Evolutionary conservation across 2,329 filamentous ascomycete species (phyloP).

Genomic region (Botrytis elliptica): DNA sequence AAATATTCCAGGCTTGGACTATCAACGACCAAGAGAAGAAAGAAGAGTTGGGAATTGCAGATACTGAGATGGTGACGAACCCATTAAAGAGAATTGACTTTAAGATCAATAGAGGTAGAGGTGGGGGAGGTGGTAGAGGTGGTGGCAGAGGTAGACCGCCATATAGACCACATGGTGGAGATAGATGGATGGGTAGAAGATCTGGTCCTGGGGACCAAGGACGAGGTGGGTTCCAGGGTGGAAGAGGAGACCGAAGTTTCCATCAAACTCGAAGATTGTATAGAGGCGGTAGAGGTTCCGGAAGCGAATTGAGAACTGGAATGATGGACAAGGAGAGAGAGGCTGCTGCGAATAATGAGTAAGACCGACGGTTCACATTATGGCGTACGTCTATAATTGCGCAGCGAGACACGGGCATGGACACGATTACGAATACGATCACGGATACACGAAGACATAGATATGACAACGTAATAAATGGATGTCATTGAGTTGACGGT

Average conservation of each 20-base stretch:
- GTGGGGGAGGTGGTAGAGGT: constrained; percentile 19
- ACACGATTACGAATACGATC: background rate
- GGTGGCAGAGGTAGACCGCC: constrained; percentile 15
- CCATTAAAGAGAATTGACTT: constrained; percentile 67
- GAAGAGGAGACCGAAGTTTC: constrained; percentile 16
- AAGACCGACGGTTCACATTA: background rate
- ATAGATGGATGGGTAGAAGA: constrained; percentile 17
- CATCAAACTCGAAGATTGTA: constrained; percentile 18
- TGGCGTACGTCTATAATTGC: constrained; percentile 3
- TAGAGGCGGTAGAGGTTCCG: constrained; percentile 22
- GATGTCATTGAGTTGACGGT: background rate
- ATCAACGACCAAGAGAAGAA: constrained; percentile 56
- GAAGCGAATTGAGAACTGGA: constrained; percentile 19
- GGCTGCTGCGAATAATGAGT: background rate
- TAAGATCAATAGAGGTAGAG: constrained; percentile 44
- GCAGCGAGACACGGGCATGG: background rate
- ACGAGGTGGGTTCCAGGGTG: constrained; percentile 14
- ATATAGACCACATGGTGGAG: constrained; percentile 7
- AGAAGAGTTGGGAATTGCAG: constrained; percentile 53
- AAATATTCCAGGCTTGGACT: constrained; percentile 71
- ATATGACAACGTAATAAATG: background rate
- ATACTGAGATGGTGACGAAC: constrained; percentile 63
- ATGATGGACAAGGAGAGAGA: constrained; percentile 22
- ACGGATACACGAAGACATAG: constrained; percentile 12
- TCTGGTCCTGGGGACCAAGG: constrained; percentile 8